Conservation (phyloP, 768 basidiomycete genomes). For the Mycena galericulata region DNA sequence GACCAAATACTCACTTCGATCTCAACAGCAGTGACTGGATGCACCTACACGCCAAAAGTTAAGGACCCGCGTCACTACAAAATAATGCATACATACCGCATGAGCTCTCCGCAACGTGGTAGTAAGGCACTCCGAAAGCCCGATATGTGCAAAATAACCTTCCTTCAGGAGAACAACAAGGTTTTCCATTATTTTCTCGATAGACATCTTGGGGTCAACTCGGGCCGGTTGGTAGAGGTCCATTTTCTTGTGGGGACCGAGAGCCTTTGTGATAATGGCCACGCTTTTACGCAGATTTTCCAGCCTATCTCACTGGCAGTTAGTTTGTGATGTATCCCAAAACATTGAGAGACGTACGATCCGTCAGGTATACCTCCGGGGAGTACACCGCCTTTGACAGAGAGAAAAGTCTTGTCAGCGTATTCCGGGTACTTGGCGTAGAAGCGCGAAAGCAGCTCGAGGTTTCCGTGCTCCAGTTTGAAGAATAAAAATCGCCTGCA, state of each 20-base stretch:
- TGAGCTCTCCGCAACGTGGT: constrained; percentile 56
- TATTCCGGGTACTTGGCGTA: constrained; percentile 54
- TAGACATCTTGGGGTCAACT: constrained; percentile 52
- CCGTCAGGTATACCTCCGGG: neutral
- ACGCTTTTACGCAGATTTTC: constrained; percentile 49
- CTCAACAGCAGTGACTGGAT: constrained; percentile 69
- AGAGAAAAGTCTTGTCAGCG: constrained; percentile 50
- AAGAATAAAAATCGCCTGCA: constrained; percentile 28
- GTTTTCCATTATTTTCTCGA: constrained; percentile 59
- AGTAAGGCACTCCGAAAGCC: constrained; percentile 65
- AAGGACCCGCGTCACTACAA: neutral
- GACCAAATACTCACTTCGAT: constrained; percentile 76
- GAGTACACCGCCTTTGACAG: constrained; percentile 43
- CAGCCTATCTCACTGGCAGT: neutral
- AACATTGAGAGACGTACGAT: constrained; percentile 23
- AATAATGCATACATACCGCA: constrained; percentile 37
- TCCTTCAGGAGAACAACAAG: constrained; percentile 62
- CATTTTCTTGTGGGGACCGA: constrained; percentile 65
- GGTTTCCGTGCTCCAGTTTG: constrained; percentile 21
- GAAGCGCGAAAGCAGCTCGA: constrained; percentile 64
- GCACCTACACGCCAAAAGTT: constrained; percentile 17
- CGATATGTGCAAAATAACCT: constrained; percentile 70
- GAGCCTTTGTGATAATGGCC: constrained; percentile 52
- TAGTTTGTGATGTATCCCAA: neutral
- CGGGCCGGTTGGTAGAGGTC: constrained; percentile 72